Evolutionary conservation across 495 filamentous ascomycete genomes (phyloP), one percentile per base, ranked within the genome.

Genomic region (Aspergillus coremiiformis): DNA sequence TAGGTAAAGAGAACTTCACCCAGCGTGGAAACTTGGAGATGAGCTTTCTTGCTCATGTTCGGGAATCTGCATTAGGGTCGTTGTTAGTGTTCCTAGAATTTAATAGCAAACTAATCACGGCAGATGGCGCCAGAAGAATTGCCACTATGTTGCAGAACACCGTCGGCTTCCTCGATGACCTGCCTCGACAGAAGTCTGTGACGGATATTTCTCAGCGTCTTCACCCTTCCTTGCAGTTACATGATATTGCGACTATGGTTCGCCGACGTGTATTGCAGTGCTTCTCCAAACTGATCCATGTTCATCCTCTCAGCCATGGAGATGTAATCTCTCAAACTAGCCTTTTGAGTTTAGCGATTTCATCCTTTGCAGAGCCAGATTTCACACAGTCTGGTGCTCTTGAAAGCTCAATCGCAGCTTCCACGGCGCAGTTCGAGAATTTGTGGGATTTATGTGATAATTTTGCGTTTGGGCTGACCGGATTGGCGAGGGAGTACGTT

Each of bases 371-470:
- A 7, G 90, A 97, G 61, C 90, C 94, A 0, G 92, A 96, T 52
- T 87, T 85, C 53, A 87, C 87, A 55, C 84, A 85, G 7, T 81
- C 89, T 4, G 90, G 82, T 56, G 90, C 90, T 15, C 66, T 97
- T 21, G 95, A 93, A 61, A 86, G 89, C 17, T 90, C 90, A 0
- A 97, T 99, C 59, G 92, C 91, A 4, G 92, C 82, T 53, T 86
- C 92, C n/a, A 85, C 89, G 3, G 88, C 86, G 0, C 86, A 81
- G 24, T 96, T 97, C 60, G 93, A 99, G 53, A 87, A 78, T 3
- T 78, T 99, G 19, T 99, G 93, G 93, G 93, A 97, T 49, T 78
- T 94, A 33, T 88, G 84, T 12, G 93, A 99, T 63, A 97, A 96
- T 64, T 89, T 83, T 54, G 93, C 89, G 1, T 97, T 94, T 69